Conservation (phyloP, 176 grass and related monocot genomes). For the maize (Zea mays) region Zm-B73-REFERENCE-NAM-5.0 NC_050101.1:159526001-159526500, state of each 20-base stretch:
- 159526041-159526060: not conserved
- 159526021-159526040: not conserved
- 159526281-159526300: constrained; percentile 41
- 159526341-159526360: constrained; percentile 66
- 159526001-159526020: not conserved
- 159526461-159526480: constrained; percentile 54
- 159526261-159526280: constrained; percentile 32
- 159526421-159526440: constrained; percentile 66
- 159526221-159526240: constrained; percentile 9
- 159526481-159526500: constrained; percentile 71
- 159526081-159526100: not conserved
- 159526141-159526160: not conserved
- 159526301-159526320: constrained; percentile 62
- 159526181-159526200: not conserved
- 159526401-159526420: constrained; percentile 58
- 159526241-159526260: constrained; percentile 1
- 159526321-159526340: constrained; percentile 73
- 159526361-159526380: constrained; percentile 73
- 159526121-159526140: not conserved
- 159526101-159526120: not conserved
- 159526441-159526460: constrained; percentile 72
- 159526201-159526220: not conserved
- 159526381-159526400: constrained; percentile 68
- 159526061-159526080: not conserved
- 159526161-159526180: not conserved